Conservation (phyloP, 129 eudicot genomes). For the Oenanthe sinensis region DNA sequence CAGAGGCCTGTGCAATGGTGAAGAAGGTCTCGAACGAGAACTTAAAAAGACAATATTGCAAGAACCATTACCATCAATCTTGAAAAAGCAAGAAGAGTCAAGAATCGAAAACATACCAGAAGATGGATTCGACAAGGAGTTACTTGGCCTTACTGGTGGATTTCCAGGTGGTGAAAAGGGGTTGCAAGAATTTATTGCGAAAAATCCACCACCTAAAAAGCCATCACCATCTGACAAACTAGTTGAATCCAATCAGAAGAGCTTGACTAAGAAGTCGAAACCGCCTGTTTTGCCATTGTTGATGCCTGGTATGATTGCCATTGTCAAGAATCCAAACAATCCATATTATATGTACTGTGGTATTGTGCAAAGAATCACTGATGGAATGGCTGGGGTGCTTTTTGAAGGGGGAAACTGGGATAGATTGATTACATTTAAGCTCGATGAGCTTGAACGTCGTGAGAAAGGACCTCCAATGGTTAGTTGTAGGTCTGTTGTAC, state of each 20-base stretch:
- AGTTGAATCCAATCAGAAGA: conserved; percentile 23
- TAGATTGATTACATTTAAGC: conserved; percentile 54
- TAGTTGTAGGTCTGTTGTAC: conserved; percentile 60
- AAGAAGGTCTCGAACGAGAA: conserved; percentile 55
- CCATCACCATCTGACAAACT: conserved; percentile 13
- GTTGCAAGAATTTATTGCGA: conserved; percentile 50
- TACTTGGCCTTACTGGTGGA: conserved; percentile 82
- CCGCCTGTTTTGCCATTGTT: conserved; percentile 71
- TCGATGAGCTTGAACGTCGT: conserved; percentile 74
- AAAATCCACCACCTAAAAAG: conserved; percentile 68
- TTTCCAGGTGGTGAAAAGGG: conserved; percentile 96
- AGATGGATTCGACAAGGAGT: conserved; percentile 68
- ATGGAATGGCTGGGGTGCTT: conserved; percentile 90
- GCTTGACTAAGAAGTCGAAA: conserved; percentile 55
- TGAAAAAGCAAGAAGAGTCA: conserved; percentile 16
- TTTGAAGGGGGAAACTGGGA: conserved; percentile 98
- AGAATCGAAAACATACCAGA: conserved; percentile 25
- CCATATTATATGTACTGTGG: conserved; percentile 86
- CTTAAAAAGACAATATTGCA: conserved; percentile 40
- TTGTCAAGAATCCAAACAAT: conserved; percentile 68
- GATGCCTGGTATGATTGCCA: conserved; percentile 93
- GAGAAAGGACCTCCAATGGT: conserved; percentile 95
- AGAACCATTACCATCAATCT: conserved; percentile 18
- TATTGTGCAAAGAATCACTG: conserved; percentile 92
- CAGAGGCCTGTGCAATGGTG: conserved; percentile 79